These are phyloP conservation scores for Paraphaeosphaeria sporulosa DNA, from an alignment of 2,329 filamentous ascomycete species.

Conservation along the genomic window DNA sequence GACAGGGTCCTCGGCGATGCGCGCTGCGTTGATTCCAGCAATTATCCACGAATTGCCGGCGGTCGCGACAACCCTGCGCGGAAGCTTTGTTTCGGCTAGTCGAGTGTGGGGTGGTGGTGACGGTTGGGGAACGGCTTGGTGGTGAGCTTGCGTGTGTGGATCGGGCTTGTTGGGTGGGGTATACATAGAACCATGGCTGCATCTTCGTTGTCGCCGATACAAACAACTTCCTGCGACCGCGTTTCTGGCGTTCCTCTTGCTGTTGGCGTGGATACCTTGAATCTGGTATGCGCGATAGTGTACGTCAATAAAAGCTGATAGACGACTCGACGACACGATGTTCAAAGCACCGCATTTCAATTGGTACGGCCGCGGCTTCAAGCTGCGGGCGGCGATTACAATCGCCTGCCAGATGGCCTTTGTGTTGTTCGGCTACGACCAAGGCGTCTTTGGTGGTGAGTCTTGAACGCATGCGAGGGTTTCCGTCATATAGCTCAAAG, in stretches of 20 bases:
- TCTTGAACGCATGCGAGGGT: too few species aligned
- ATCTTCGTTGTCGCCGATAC: neutral
- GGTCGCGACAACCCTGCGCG: neutral
- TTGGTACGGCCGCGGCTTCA: constrained; percentile 37
- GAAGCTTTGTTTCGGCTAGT: neutral
- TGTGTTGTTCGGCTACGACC: constrained; percentile 47
- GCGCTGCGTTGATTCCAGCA: neutral
- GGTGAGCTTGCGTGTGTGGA: neutral
- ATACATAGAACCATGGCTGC: neutral
- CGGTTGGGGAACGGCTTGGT: neutral
- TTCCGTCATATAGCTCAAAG: neutral
- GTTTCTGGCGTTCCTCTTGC: neutral
- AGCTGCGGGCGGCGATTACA: constrained; percentile 37
- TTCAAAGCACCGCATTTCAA: constrained; percentile 33
- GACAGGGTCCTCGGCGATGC: neutral
- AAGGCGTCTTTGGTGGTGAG: constrained; percentile 47
- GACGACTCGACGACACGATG: constrained; percentile 17
- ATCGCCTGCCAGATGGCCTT: constrained; percentile 42
- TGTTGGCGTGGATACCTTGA: neutral
- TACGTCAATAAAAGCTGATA: neutral
- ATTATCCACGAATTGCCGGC: constrained; percentile 2
- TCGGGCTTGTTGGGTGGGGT: neutral
- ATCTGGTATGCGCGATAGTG: neutral
- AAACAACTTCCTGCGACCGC: neutral
- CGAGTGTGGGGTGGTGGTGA: constrained; percentile 3